Conservation (phyloP, 129 eudicot genomes). For the Flaveria robusta region DNA sequence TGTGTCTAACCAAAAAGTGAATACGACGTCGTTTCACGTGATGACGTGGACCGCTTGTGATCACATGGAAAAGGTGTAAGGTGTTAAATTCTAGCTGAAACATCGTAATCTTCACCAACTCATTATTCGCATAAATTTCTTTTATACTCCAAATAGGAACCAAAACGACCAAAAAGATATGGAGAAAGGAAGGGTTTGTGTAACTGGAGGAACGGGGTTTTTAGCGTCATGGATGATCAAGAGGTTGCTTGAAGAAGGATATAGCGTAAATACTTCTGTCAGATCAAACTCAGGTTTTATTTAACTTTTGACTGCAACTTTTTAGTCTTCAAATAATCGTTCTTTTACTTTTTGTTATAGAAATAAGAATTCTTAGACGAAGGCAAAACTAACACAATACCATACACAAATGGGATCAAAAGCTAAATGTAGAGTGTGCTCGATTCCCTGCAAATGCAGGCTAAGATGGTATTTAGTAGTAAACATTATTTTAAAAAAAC, state of each 20-base stretch:
- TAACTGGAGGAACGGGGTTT: conserved; percentile 41
- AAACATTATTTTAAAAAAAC: too few species aligned
- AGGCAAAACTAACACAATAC: too few species aligned
- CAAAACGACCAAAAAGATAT: not conserved
- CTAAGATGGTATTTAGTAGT: too few species aligned
- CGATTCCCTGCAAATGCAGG: too few species aligned
- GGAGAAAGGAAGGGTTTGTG: conserved; percentile 40
- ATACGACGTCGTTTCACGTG: not conserved
- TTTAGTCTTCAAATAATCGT: not conserved
- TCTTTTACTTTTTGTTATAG: not conserved
- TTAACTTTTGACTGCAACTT: not conserved
- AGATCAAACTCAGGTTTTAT: conserved; percentile 28
- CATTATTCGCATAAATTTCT: conserved; percentile 9
- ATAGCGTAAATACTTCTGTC: conserved; percentile 31
- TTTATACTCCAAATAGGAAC: not conserved
- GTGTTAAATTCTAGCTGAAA: not conserved
- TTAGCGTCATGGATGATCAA: conserved; percentile 42
- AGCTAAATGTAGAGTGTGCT: too few species aligned
- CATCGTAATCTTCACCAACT: conserved; percentile 9
- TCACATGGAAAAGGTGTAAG: not conserved
- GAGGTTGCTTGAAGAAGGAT: conserved; percentile 35
- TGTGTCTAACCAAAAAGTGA: not conserved
- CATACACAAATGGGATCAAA: too few species aligned
- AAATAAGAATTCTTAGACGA: too few species aligned
- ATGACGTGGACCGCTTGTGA: not conserved